Evolutionary conservation across 306 rosid genomes (phyloP).

Genomic region (Potentilla sterilis): DNA sequence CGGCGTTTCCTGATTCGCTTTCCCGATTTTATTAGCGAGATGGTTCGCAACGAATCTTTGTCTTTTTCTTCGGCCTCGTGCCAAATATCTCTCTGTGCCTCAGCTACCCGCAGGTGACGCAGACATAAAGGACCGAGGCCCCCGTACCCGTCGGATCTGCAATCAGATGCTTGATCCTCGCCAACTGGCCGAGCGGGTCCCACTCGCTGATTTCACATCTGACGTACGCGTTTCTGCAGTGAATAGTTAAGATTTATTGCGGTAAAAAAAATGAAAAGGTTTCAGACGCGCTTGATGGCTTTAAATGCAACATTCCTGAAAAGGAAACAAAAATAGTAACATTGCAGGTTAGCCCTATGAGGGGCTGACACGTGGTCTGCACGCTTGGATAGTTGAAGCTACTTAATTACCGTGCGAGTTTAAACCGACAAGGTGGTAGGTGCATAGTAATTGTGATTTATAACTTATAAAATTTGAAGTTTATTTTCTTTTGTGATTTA

Average conservation of each 20-base stretch:
- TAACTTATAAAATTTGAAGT: not conserved
- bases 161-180: not conserved
- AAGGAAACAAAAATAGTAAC: not conserved
- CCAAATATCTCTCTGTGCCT: not conserved
- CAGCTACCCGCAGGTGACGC: not conserved
- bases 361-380: not conserved
- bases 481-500: too few relatives aligned
- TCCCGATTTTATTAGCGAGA: slow-evolving; percentile 32
- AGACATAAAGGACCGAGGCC: not conserved
- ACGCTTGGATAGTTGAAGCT: not conserved
- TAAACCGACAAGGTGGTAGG: not conserved
- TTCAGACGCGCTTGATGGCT: not conserved
- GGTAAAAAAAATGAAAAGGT: not conserved
- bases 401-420: not conserved
- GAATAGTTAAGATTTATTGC: not conserved
- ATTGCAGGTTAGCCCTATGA: not conserved
- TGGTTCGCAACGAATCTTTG: slow-evolving; percentile 41
- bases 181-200: not conserved
- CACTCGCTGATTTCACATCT: not conserved
- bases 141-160: not conserved
- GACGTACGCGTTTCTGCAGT: not conserved
- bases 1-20: slow-evolving; percentile 11
- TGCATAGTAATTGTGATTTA: not conserved
- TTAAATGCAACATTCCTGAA: not conserved
- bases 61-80: not conserved